These are phyloP conservation scores for Didymella lethalis DNA, from an alignment of 2,329 filamentous ascomycete species.

Conservation along the genomic window DNA sequence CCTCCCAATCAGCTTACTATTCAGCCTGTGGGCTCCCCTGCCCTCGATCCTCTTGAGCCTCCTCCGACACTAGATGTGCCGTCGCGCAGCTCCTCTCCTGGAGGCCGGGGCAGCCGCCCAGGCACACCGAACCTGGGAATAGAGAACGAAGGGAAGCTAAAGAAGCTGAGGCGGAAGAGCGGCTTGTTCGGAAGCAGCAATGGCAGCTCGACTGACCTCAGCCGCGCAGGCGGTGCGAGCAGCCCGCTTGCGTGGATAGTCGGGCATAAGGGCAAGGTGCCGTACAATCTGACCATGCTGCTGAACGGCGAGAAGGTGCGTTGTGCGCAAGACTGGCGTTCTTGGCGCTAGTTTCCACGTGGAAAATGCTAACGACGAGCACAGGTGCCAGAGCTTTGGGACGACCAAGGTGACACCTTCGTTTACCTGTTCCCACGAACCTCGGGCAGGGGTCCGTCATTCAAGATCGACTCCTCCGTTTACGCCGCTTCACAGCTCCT, in stretches of 20 bases:
- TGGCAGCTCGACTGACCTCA: slow-evolving; percentile 33
- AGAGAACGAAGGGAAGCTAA: slow-evolving; percentile 31
- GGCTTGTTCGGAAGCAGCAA: slow-evolving; percentile 42
- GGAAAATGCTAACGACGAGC: slow-evolving; percentile 22
- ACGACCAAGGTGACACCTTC: slow-evolving; percentile 67
- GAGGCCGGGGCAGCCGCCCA: slow-evolving; percentile 34
- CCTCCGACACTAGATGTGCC: slow-evolving; percentile 38
- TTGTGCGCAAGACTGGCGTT: neutral
- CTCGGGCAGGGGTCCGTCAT: slow-evolving; percentile 65
- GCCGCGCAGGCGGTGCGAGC: slow-evolving; percentile 14
- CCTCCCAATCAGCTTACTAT: slow-evolving; percentile 36
- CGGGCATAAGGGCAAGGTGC: slow-evolving; percentile 63
- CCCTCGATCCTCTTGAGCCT: slow-evolving; percentile 40
- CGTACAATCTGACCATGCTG: slow-evolving; percentile 63
- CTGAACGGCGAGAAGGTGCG: slow-evolving; percentile 60
- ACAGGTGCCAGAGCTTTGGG: slow-evolving; percentile 67
- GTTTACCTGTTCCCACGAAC: slow-evolving; percentile 68
- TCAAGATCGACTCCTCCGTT: slow-evolving; percentile 66
- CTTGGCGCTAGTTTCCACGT: slow-evolving; percentile 14
- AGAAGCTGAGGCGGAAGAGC: slow-evolving; percentile 49
- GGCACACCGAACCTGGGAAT: slow-evolving; percentile 30
- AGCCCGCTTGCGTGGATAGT: slow-evolving; percentile 64
- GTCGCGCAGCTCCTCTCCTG: slow-evolving; percentile 41
- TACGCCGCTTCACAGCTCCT: slow-evolving; percentile 65
- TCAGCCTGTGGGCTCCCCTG: slow-evolving; percentile 36